A percentile compares a stretch with the other conserved stretches of the same genome.
These are phyloP conservation scores for Colletotrichum sp. DNA, from an alignment of 2,329 filamentous ascomycete species.

Conservation along the genomic window DNA sequence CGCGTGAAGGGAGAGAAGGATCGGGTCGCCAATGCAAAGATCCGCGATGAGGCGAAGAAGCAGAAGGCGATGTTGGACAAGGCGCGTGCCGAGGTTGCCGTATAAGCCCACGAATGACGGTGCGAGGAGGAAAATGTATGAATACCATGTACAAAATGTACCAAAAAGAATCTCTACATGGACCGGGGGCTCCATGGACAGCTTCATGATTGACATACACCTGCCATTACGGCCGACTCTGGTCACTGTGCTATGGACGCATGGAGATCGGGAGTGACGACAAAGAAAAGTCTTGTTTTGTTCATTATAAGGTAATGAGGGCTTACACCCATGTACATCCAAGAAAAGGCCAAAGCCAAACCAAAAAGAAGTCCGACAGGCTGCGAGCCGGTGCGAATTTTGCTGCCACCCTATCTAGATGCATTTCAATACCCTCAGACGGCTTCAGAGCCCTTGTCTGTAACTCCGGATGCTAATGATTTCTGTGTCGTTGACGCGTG, in stretches of 20 bases:
- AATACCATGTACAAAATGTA: conserved; percentile 22
- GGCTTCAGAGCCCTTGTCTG: neutral
- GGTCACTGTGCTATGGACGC: neutral
- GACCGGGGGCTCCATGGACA: neutral
- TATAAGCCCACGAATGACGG: conserved; percentile 25
- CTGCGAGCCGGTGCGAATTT: neutral
- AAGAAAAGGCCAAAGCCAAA: neutral
- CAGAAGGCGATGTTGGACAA: conserved; percentile 59
- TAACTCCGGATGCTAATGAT: conserved; percentile 10
- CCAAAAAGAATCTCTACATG: conserved; percentile 16
- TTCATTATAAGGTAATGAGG: neutral
- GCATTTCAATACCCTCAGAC: neutral
- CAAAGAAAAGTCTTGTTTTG: neutral
- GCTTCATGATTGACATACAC: neutral
- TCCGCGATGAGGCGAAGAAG: conserved; percentile 62
- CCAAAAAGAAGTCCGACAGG: neutral
- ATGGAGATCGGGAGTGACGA: neutral
- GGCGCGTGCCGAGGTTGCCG: conserved; percentile 33
- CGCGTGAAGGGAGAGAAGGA: conserved; percentile 57
- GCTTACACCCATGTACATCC: conserved; percentile 1
- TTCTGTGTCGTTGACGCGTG: conserved; percentile 3
- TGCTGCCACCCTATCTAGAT: neutral
- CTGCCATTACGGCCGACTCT: neutral
- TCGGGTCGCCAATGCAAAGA: conserved; percentile 55
- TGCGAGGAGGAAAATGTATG: conserved; percentile 4